Conservation (phyloP, 169 alveolate species). For the Cryptosporidium xiaoi region DNA sequence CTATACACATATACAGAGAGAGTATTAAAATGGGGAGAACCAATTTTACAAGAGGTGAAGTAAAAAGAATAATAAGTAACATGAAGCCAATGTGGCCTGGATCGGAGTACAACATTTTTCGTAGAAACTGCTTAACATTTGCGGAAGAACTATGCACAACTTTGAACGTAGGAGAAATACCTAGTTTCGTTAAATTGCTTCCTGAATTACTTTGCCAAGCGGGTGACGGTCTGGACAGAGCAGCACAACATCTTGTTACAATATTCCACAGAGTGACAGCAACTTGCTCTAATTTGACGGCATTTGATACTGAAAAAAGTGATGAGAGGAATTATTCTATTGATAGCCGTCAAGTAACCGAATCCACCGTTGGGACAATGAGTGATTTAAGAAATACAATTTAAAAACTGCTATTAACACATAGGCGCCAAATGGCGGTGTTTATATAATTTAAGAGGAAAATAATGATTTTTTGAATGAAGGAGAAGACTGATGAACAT, state of each 20-base stretch:
- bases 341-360: slow-evolving; percentile 1
- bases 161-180: slow-evolving; percentile 45
- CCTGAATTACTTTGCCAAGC: slow-evolving; percentile 65
- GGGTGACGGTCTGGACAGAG: slow-evolving; percentile 70
- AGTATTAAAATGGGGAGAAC: slow-evolving; percentile 75
- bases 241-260: slow-evolving; percentile 11
- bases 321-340: not conserved
- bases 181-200: slow-evolving; percentile 56
- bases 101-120: slow-evolving; percentile 65
- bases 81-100: slow-evolving; percentile 74
- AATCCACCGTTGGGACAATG: too few relatives aligned
- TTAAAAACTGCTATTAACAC: not conserved
- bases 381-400: not conserved
- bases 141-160: slow-evolving; percentile 73
- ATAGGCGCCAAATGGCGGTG: too few relatives aligned
- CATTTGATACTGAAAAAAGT: slow-evolving; percentile 6
- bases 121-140: slow-evolving; percentile 73
- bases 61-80: slow-evolving; percentile 42
- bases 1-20: slow-evolving; percentile 74
- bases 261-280: slow-evolving; percentile 46
- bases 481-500: too few relatives aligned
- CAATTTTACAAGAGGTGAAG: slow-evolving; percentile 57
- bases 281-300: slow-evolving; percentile 38
- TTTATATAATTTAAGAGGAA: too few relatives aligned
- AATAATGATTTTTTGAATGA: too few relatives aligned